A percentile compares a stretch with the other conserved stretches of the same genome.
phyloP scores from a whole-genome alignment of 2,329 filamentous ascomycete species.

The Exophiala phaeomuriformis region DNA sequence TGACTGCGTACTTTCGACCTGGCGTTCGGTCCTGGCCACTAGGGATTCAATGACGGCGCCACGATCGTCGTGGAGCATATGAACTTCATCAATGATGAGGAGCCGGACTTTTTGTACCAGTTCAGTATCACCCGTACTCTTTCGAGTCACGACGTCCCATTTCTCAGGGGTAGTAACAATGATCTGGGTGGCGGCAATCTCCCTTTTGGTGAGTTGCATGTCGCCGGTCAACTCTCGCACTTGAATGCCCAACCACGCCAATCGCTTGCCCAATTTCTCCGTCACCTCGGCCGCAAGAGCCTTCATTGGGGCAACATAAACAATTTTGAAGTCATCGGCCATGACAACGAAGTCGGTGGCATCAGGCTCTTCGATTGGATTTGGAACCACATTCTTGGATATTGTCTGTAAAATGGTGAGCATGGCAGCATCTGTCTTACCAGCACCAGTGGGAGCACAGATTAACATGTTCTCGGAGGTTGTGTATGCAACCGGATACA shows the following conservation, averaged over 20 bases:
- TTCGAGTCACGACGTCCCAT: conserved; percentile 97
- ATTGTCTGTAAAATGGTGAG: conserved; percentile 87
- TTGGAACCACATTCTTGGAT: conserved; percentile 74
- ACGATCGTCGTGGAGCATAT: conserved; percentile 98
- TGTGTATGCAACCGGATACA: conserved; percentile 90
- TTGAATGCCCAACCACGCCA: conserved; percentile 88
- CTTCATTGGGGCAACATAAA: conserved; percentile 99
- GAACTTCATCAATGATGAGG: conserved; percentile 96
- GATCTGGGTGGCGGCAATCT: conserved; percentile 93
- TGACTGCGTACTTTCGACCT: conserved; percentile 96
- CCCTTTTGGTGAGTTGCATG: conserved; percentile 95
- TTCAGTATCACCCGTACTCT: conserved; percentile 94
- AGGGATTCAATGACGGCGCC: conserved; percentile 93
- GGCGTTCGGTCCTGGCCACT: conserved; percentile 86
- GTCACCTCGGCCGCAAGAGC: conserved; percentile 94
- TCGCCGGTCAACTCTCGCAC: conserved; percentile 94
- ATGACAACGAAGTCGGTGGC: conserved; percentile 76
- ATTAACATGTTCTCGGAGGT: conserved; percentile 98
- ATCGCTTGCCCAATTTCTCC: conserved; percentile 81
- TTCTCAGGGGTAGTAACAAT: conserved; percentile 98
- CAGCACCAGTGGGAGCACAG: conserved; percentile 92
- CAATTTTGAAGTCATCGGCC: conserved; percentile 88
- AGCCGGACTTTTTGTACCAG: conserved; percentile 94
- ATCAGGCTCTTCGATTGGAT: conserved; percentile 64
- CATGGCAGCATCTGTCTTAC: conserved; percentile 98